Conservation (phyloP, 305 asterid genomes). For the Fraxinus sp. region DNA sequence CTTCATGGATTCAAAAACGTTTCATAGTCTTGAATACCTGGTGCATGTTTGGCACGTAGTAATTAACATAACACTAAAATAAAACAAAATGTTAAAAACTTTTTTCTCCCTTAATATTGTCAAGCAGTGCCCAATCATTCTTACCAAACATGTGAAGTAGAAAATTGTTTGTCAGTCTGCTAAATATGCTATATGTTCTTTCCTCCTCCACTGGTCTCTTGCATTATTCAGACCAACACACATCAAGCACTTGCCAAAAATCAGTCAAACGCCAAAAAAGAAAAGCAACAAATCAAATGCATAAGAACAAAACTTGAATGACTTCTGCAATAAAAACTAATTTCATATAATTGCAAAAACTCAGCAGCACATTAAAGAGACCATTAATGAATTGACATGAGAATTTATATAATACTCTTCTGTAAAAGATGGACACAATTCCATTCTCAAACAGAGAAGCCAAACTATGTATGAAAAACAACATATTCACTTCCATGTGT, state of each 20-base stretch:
- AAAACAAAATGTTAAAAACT: not conserved
- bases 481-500: slow-evolving; percentile 22
- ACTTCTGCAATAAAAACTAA: slow-evolving; percentile 2
- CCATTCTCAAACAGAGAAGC: slow-evolving; percentile 55
- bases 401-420: slow-evolving; percentile 38
- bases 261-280: not conserved
- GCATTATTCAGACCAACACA: not conserved
- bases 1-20: not conserved
- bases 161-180: not conserved
- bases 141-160: not conserved
- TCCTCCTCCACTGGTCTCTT: not conserved
- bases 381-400: slow-evolving; percentile 20
- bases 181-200: not conserved
- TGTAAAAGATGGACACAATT: slow-evolving; percentile 33
- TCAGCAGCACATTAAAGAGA: slow-evolving; percentile 16
- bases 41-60: not conserved
- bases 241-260: not conserved
- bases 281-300: not conserved
- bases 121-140: not conserved
- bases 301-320: slow-evolving; percentile 20
- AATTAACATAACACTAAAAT: not conserved
- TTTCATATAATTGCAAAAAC: slow-evolving; percentile 3
- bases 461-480: slow-evolving; percentile 38
- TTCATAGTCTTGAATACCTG: not conserved
- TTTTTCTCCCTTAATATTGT: not conserved